Evolutionary conservation across 371 early-diverging fungal species (phyloP).

Genomic region (Haplosporangium sp.): DNA sequence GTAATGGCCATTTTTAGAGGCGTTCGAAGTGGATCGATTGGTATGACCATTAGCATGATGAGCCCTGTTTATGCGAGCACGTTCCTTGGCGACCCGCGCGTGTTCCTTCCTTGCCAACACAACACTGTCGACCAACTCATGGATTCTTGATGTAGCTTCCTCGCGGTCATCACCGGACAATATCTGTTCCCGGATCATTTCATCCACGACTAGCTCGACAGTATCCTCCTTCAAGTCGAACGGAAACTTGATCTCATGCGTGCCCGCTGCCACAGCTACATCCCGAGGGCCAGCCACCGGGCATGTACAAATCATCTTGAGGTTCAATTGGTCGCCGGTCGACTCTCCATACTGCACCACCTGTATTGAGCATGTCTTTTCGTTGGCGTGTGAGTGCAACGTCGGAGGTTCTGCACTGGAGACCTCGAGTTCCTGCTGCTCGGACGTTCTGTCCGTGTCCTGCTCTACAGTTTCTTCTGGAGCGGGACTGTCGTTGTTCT

Average conservation of each 20-base stretch:
- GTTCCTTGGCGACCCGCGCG: slow-evolving; percentile 15
- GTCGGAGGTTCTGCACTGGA: slow-evolving; percentile 23
- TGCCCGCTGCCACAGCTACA: slow-evolving; percentile 41
- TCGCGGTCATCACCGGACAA: slow-evolving; percentile 49
- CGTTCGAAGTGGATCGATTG: slow-evolving; percentile 5
- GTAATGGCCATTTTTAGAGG: slow-evolving; percentile 24
- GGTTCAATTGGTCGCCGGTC: slow-evolving; percentile 35
- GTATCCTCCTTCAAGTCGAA: slow-evolving; percentile 78
- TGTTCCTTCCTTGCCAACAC: slow-evolving; percentile 24
- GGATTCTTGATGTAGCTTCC: slow-evolving; percentile 46
- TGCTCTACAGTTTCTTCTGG: not conserved
- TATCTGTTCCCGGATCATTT: slow-evolving; percentile 64
- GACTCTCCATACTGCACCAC: slow-evolving; percentile 51
- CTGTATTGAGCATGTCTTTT: slow-evolving; percentile 49
- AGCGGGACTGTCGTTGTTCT: not conserved
- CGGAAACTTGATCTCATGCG: slow-evolving; percentile 77
- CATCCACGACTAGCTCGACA: slow-evolving; percentile 74
- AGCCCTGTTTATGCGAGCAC: slow-evolving; percentile 5
- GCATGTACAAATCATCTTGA: slow-evolving; percentile 56
- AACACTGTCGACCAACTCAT: slow-evolving; percentile 35
- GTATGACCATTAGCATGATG: slow-evolving; percentile 22
- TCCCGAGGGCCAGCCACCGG: slow-evolving; percentile 55
- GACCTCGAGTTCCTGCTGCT: slow-evolving; percentile 7
- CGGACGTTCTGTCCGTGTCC: not conserved
- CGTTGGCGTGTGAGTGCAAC: slow-evolving; percentile 49